Evolutionary conservation across 768 basidiomycete species (phyloP).

Genomic region (Coprinopsis strossmayeri): DNA sequence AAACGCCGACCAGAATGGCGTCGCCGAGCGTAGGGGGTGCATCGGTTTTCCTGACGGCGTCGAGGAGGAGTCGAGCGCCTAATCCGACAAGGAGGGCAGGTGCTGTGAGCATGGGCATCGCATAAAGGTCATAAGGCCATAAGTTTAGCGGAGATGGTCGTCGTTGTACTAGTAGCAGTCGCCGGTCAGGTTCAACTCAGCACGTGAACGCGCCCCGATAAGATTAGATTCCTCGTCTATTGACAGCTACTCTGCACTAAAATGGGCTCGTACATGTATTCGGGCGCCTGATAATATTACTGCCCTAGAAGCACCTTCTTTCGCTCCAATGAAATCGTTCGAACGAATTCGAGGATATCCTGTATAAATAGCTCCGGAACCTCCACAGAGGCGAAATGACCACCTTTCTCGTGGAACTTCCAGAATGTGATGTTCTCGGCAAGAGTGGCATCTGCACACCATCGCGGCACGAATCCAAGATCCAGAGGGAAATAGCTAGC

Average conservation of each 20-base stretch:
- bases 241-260: too few relatives aligned
- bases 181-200: neutral
- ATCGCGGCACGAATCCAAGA: constrained; percentile 23
- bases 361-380: constrained; percentile 28
- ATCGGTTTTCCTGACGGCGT: constrained; percentile 41
- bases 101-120: constrained; percentile 42
- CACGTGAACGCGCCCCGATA: constrained; percentile 7
- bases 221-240: neutral
- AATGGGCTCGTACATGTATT: too few relatives aligned
- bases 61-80: constrained; percentile 64
- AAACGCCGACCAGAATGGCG: constrained; percentile 60
- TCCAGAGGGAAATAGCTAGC: constrained; percentile 38
- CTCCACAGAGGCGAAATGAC: constrained; percentile 42
- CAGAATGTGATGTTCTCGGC: constrained; percentile 35
- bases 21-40: constrained; percentile 46
- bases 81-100: constrained; percentile 70
- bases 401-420: constrained; percentile 33
- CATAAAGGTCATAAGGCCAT: constrained; percentile 17
- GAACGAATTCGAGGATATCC: constrained; percentile 27
- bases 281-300: too few relatives aligned
- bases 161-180: neutral
- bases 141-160: neutral
- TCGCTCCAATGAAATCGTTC: neutral
- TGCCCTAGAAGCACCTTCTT: neutral
- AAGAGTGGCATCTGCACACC: constrained; percentile 34